Conservation (phyloP, 129 eudicot species). For the Pseudognaphalium luteoalbum region DNA sequence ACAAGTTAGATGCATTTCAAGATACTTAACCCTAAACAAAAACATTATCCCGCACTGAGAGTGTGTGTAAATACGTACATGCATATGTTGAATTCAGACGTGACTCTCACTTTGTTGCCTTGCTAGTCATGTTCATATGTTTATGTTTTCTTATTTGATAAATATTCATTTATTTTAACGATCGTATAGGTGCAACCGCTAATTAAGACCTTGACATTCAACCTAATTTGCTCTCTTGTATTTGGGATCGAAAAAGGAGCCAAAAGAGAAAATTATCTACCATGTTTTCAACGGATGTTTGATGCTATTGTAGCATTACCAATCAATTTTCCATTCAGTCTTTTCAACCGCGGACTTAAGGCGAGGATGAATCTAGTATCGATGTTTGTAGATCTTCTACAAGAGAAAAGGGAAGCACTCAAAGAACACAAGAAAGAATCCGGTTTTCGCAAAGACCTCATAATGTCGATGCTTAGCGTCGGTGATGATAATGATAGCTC, state of each 20-base stretch:
- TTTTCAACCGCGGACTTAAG: not conserved
- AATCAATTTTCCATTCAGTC: not conserved
- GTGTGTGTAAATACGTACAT: too few species aligned
- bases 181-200: slow-evolving; percentile 33
- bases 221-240: slow-evolving; percentile 35
- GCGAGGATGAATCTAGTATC: not conserved
- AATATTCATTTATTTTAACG: not conserved
- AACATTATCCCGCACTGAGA: too few species aligned
- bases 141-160: too few species aligned
- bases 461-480: not conserved
- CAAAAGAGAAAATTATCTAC: slow-evolving; percentile 33
- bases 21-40: too few species aligned
- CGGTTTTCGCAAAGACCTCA: not conserved
- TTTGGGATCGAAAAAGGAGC: slow-evolving; percentile 46
- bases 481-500: slow-evolving; percentile 10
- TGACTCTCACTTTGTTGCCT: too few species aligned
- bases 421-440: not conserved
- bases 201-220: slow-evolving; percentile 42
- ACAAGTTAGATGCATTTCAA: too few species aligned
- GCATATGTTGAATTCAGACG: too few species aligned
- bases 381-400: not conserved
- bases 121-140: too few species aligned
- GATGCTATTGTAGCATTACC: not conserved
- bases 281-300: not conserved
- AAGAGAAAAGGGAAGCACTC: not conserved